Evolutionary conservation across 106 monocot species (phyloP), one percentile per base, ranked within the genome.

Genomic region (Acorus calamus): DNA sequence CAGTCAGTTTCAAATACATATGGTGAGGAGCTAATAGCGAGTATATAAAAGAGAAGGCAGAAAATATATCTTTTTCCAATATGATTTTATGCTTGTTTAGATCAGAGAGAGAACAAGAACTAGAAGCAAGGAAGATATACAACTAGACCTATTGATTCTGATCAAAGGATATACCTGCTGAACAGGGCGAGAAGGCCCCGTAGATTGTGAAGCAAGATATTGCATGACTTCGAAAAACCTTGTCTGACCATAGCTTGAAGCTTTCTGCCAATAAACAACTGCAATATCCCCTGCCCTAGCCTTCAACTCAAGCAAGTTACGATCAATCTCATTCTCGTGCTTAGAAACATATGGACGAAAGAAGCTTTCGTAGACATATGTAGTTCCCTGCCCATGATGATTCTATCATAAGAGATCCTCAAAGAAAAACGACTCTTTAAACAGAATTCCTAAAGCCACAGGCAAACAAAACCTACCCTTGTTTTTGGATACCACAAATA

Each of bases 401-500:
- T 8, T 13, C 66, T 60, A 7, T 10, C 14, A 61, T 41, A 52
- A 13, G 11, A 69, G 49, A 28, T 42, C 53, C 3, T 45, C 1
- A 28, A 11, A 45, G 14, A 50, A 47, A 41, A 11, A 53, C 7
- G 3, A 52, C 4, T 12, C 5, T 43, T 14, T 5, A 10, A 9
- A 58, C 12, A 44, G 47, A 44, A 64, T 10, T 14, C 11, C 4
- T 7, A 50, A 59, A 2, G 42, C 12, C 9, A n/a, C 3, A 50
- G 11, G 6, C n/a, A 65, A 45, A 10, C 44, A 28, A 28, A 4
- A 41, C 66, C 41, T 73, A 93, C 94, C 90, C 67, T 90, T 59
- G 90, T 96, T 63, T 79, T 96, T 5, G 94, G 94, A 70, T 78
- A 81, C 94, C 90, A 96, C 8, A 96, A 71, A 73, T 96, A 96